These are phyloP conservation scores for Quercus dentata DNA, from an alignment of 306 rosid genomes.

Conservation along the genomic window DNA sequence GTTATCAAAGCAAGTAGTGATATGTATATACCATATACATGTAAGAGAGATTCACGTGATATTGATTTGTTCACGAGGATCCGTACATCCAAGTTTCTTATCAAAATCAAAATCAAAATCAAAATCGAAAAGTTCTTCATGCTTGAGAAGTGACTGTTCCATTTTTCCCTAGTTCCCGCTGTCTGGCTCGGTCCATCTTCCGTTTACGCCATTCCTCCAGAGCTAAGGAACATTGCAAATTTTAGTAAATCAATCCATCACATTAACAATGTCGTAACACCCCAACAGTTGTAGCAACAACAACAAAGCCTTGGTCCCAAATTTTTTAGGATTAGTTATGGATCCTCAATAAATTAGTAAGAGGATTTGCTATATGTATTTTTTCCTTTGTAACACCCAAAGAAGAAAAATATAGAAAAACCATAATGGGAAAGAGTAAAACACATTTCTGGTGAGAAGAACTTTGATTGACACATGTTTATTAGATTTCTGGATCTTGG, in stretches of 20 bases:
- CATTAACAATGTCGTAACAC: background rate
- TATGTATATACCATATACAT: background rate
- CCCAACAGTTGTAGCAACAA: no score
- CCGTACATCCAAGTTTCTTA: background rate
- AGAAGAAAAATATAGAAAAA: background rate
- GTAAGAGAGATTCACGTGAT: background rate
- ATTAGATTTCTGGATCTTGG: background rate
- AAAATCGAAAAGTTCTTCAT: constrained; percentile 14
- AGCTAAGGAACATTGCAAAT: constrained; percentile 53
- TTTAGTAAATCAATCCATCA: constrained; percentile 1
- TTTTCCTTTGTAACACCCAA: background rate
- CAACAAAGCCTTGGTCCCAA: no score
- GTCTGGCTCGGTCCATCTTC: constrained; percentile 94
- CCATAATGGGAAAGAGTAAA: background rate
- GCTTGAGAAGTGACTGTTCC: constrained; percentile 58
- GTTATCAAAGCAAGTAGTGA: background rate
- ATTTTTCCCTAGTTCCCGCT: constrained; percentile 75
- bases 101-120: background rate
- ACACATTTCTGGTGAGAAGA: background rate
- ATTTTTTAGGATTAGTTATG: no score
- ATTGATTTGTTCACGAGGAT: background rate
- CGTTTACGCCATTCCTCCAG: constrained; percentile 97
- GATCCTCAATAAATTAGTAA: no score
- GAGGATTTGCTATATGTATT: no score
- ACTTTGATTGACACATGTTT: background rate